Evolutionary conservation across 352 stramenopile species (phyloP).

Genomic region (Blastocystis sp.): DNA sequence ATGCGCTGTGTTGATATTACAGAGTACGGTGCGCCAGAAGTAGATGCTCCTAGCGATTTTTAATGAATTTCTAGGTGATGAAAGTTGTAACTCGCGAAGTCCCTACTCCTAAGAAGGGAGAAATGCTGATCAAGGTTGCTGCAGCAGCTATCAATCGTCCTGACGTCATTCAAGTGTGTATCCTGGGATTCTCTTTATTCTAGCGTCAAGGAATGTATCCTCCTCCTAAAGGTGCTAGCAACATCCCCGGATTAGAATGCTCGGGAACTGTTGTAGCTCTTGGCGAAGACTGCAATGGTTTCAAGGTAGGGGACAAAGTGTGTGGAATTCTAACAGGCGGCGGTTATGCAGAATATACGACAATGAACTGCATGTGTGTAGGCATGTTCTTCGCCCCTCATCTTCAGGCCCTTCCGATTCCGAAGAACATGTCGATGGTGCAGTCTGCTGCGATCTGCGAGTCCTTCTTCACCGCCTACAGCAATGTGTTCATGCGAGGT

Average conservation of each 20-base stretch:
- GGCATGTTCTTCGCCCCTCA: not conserved
- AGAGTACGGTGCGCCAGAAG: slow-evolving; percentile 21
- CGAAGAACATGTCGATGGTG: slow-evolving; percentile 61
- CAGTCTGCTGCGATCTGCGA: slow-evolving; percentile 65
- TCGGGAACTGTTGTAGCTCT: slow-evolving; percentile 63
- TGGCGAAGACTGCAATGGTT: not conserved
- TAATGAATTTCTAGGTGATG: slow-evolving; percentile 32
- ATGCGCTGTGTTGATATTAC: slow-evolving; percentile 57
- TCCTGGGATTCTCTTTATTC: not conserved
- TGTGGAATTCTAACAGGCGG: slow-evolving; percentile 64
- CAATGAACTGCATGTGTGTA: slow-evolving; percentile 35
- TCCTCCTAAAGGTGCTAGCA: slow-evolving; percentile 61
- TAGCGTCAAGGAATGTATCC: slow-evolving; percentile 65
- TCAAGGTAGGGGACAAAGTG: slow-evolving; percentile 64
- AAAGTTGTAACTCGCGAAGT: slow-evolving; percentile 47
- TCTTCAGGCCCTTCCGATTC: slow-evolving; percentile 53
- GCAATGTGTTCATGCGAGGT: slow-evolving; percentile 65
- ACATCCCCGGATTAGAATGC: slow-evolving; percentile 65
- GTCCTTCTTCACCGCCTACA: slow-evolving; percentile 66
- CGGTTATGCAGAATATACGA: slow-evolving; percentile 65
- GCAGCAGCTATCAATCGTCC: slow-evolving; percentile 63
- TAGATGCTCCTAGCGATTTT: not conserved
- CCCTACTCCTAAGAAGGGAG: slow-evolving; percentile 45
- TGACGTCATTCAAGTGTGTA: slow-evolving; percentile 60
- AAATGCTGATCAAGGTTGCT: slow-evolving; percentile 63